phyloP scores from a whole-genome alignment of 306 rosid genomes.

The Ceratonia siliqua region DNA sequence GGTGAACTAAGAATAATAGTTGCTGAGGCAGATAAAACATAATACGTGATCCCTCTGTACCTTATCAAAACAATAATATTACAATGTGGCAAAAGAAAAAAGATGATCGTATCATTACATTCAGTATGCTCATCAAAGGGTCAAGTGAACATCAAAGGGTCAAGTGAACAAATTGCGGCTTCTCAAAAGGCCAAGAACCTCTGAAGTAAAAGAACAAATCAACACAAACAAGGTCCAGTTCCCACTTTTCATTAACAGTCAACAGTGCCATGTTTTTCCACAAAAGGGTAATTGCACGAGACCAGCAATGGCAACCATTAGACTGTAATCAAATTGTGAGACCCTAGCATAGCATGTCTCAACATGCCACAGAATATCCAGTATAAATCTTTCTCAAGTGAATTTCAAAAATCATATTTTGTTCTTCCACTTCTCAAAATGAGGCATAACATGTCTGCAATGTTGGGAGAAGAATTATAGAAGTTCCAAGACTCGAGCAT shows the following conservation, averaged over 20 bases:
- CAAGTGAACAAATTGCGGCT: no score
- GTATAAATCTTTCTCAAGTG: background rate
- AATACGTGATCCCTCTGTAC: background rate
- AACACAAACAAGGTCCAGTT: slow-evolving; percentile 4
- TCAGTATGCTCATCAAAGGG: background rate
- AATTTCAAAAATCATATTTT: slow-evolving; percentile 73
- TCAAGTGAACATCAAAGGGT: no score
- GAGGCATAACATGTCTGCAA: slow-evolving; percentile 82
- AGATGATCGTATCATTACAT: no score
- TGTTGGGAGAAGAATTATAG: slow-evolving; percentile 54
- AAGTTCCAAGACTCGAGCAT: slow-evolving; percentile 96
- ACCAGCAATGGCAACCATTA: background rate
- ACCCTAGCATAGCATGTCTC: no score
- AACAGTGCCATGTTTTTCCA: slow-evolving; percentile 1
- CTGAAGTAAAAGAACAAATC: background rate
- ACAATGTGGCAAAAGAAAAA: no score
- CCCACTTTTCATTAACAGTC: slow-evolving; percentile 1
- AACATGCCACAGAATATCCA: background rate
- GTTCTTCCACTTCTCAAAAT: slow-evolving; percentile 83
- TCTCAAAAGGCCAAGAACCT: slow-evolving; percentile 11
- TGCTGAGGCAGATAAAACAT: no score
- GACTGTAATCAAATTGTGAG: no score
- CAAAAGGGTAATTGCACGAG: background rate
- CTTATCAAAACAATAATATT: background rate
- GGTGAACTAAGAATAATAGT: no score